phyloP scores from a whole-genome alignment of 2,329 filamentous ascomycete species.

The Aspergillus flavus region DNA sequence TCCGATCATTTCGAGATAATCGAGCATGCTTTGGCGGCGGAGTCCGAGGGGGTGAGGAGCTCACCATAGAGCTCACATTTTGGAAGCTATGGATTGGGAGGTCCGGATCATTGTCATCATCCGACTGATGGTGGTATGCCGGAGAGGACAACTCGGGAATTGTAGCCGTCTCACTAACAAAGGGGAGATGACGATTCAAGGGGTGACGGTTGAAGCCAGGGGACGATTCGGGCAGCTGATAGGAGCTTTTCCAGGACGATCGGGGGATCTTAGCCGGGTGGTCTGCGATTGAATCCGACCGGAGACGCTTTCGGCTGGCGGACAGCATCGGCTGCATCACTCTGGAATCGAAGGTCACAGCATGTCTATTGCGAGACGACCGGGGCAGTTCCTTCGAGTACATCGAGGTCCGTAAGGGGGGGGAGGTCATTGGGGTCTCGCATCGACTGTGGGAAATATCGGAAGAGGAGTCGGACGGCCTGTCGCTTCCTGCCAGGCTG shows the following conservation, averaged over 20 bases:
- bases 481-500: constrained; percentile 66
- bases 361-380: constrained; percentile 46
- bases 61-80: constrained; percentile 55
- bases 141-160: constrained; percentile 65
- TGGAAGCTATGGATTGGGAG: constrained; percentile 60
- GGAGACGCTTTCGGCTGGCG: constrained; percentile 68
- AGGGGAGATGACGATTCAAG: constrained; percentile 76
- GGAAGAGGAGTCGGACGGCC: constrained; percentile 84
- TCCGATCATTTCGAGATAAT: constrained; percentile 53
- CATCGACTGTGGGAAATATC: constrained; percentile 68
- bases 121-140: constrained; percentile 44
- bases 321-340: constrained; percentile 49
- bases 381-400: constrained; percentile 82
- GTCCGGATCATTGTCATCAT: constrained; percentile 82
- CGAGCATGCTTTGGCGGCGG: constrained; percentile 65
- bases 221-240: constrained; percentile 81
- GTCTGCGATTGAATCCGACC: constrained; percentile 61
- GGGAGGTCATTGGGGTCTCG: constrained; percentile 68
- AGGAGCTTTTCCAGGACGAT: constrained; percentile 73
- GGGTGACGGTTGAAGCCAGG: constrained; percentile 78
- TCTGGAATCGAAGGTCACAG: constrained; percentile 46
- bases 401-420: constrained; percentile 77
- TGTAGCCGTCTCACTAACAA: constrained; percentile 72
- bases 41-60: constrained; percentile 82
- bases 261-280: constrained; percentile 62